Conservation (phyloP, 768 basidiomycete species). For the Tricholoma matsutake region DNA sequence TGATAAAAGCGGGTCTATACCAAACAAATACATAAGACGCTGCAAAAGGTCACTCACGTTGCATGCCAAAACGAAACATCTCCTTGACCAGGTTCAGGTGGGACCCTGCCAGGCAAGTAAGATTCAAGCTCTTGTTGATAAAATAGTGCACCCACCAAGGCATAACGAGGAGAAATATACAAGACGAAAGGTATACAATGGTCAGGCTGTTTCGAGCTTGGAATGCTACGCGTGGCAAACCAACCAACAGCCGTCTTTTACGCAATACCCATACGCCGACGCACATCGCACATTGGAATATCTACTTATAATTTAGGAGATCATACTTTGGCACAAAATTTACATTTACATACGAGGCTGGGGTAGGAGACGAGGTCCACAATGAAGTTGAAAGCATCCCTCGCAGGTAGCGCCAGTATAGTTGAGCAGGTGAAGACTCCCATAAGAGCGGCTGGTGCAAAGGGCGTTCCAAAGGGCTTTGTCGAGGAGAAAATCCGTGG, state of each 20-base stretch:
- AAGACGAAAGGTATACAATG: conserved; percentile 24
- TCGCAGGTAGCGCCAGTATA: conserved; percentile 36
- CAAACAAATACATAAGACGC: background rate
- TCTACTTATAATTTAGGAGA: conserved; percentile 15
- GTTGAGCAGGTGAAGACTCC: conserved; percentile 37
- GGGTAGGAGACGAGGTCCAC: conserved; percentile 41
- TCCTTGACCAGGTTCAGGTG: conserved; percentile 33
- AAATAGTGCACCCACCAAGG: conserved; percentile 25
- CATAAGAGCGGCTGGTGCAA: conserved; percentile 39
- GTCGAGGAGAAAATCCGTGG: conserved; percentile 46
- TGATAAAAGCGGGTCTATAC: background rate
- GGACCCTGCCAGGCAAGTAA: conserved; percentile 22
- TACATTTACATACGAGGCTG: conserved; percentile 23
- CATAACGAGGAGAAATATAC: conserved; percentile 28
- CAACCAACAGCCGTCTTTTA: conserved; percentile 17
- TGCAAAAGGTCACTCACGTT: conserved; percentile 22
- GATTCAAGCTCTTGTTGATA: background rate
- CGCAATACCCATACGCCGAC: conserved; percentile 33
- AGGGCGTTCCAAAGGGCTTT: conserved; percentile 47
- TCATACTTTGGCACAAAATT: background rate
- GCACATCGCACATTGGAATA: conserved; percentile 28
- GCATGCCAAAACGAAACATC: conserved; percentile 40
- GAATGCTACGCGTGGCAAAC: conserved; percentile 21
- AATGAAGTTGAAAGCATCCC: conserved; percentile 37
- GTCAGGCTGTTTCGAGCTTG: conserved; percentile 25